phyloP scores from a whole-genome alignment of 1,284 basidiomycete genomes.

The Pisolithus thermaeus region DNA sequence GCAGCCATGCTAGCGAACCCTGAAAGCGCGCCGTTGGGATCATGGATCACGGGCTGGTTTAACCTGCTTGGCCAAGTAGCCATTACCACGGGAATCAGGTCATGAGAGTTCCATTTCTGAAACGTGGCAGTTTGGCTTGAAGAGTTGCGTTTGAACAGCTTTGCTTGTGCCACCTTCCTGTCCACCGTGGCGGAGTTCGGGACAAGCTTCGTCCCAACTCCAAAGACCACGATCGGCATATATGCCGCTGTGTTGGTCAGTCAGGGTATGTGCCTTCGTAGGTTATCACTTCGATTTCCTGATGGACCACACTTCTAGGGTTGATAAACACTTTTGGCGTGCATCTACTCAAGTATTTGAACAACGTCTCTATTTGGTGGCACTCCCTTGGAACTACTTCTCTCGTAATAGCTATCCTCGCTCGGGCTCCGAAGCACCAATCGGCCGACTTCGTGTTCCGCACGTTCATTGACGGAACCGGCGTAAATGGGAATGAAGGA shows the following conservation, averaged over 20 bases:
- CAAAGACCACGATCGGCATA: constrained; percentile 61
- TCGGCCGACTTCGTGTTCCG: constrained; percentile 62
- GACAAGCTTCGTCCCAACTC: constrained; percentile 51
- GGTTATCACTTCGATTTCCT: not conserved
- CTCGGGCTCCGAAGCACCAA: constrained; percentile 64
- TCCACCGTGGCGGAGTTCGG: constrained; percentile 57
- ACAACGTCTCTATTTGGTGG: constrained; percentile 69
- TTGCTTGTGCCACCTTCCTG: constrained; percentile 64
- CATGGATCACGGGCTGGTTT: constrained; percentile 72
- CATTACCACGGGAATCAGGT: constrained; percentile 71
- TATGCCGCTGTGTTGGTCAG: constrained; percentile 63
- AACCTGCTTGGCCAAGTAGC: constrained; percentile 73
- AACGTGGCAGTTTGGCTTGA: not conserved
- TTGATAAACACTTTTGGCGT: constrained; percentile 73
- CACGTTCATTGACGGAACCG: constrained; percentile 67
- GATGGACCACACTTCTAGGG: constrained; percentile 21
- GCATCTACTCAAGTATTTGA: constrained; percentile 55
- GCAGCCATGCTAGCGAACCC: constrained; percentile 62
- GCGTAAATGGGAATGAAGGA: constrained; percentile 44
- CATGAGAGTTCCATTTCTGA: not conserved
- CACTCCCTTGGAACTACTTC: constrained; percentile 65
- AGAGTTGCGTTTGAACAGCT: constrained; percentile 34
- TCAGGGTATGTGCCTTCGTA: constrained; percentile 37
- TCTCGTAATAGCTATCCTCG: constrained; percentile 61
- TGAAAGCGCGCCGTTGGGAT: constrained; percentile 52